phyloP scores from a whole-genome alignment of 1,284 basidiomycete species.

The Moesziomyces antarcticus region DNA sequence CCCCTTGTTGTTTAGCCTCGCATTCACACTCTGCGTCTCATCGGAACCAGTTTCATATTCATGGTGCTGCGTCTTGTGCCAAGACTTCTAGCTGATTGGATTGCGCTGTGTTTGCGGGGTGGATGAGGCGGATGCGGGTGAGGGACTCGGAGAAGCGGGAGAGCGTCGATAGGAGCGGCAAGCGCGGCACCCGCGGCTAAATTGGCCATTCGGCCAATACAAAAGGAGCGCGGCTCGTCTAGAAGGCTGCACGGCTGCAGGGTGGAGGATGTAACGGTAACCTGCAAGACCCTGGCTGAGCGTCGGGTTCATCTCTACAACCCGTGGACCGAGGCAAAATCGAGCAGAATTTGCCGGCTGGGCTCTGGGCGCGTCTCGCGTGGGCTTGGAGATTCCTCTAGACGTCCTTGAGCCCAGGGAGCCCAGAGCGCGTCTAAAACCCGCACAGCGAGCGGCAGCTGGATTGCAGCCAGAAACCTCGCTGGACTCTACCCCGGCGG shows the following conservation, averaged over 20 bases:
- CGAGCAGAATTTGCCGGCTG: background rate
- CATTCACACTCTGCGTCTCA: too few relatives aligned
- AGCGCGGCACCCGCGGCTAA: constrained; percentile 10
- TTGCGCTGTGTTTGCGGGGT: background rate
- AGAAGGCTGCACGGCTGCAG: constrained; percentile 4
- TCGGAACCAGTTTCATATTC: too few relatives aligned
- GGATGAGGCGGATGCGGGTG: background rate
- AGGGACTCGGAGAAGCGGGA: background rate
- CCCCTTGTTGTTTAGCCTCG: too few relatives aligned
- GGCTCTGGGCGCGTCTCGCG: too few relatives aligned
- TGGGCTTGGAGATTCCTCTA: constrained; percentile 1
- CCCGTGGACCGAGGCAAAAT: background rate
- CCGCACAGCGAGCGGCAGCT: too few relatives aligned
- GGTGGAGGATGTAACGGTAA: too few relatives aligned
- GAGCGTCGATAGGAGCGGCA: background rate
- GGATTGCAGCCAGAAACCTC: too few relatives aligned
- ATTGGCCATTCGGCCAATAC: too few relatives aligned
- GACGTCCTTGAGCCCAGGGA: background rate
- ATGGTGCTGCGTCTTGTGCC: too few relatives aligned
- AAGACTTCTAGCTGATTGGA: too few relatives aligned
- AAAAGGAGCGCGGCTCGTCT: constrained; percentile 5
- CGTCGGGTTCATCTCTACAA: background rate
- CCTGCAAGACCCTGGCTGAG: constrained; percentile 1
- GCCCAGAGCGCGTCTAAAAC: constrained; percentile 2
- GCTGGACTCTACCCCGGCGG: too few relatives aligned